Conservation (phyloP, 805 yeast species). For the Starmerella bombi region DNA sequence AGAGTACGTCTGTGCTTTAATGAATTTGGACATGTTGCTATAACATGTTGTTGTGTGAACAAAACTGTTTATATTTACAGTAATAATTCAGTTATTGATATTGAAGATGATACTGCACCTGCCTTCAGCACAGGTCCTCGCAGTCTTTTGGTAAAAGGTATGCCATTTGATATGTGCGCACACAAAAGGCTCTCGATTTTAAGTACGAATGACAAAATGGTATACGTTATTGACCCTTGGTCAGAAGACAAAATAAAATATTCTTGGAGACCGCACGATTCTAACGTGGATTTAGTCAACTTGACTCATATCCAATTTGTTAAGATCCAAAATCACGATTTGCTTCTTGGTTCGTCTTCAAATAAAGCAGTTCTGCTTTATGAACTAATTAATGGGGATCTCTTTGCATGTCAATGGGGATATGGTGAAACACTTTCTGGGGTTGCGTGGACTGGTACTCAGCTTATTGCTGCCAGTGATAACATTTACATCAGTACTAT, state of each 20-base stretch:
- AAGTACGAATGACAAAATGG: slow-evolving; percentile 18
- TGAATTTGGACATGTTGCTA: slow-evolving; percentile 1
- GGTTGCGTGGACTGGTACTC: slow-evolving; percentile 22
- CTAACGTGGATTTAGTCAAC: slow-evolving; percentile 14
- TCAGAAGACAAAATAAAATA: slow-evolving; percentile 3
- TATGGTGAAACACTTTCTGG: slow-evolving; percentile 42
- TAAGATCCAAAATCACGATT: background rate
- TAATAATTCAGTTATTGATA: slow-evolving; percentile 16
- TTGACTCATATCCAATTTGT: slow-evolving; percentile 10
- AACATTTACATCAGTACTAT: slow-evolving; percentile 7
- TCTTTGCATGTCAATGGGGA: slow-evolving; percentile 44
- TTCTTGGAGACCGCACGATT: slow-evolving; percentile 13
- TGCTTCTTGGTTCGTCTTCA: slow-evolving; percentile 28
- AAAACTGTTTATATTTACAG: slow-evolving; percentile 45
- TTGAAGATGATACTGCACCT: slow-evolving; percentile 11
- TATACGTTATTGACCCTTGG: slow-evolving; percentile 12
- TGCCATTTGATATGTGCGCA: slow-evolving; percentile 35
- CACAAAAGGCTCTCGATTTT: slow-evolving; percentile 1
- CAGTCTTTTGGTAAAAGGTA: slow-evolving; percentile 37
- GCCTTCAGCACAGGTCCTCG: slow-evolving; percentile 29
- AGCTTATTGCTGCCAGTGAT: slow-evolving; percentile 15
- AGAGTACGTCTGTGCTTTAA: slow-evolving; percentile 25
- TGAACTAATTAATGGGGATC: slow-evolving; percentile 35
- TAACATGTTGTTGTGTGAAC: slow-evolving; percentile 45
- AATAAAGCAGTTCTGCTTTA: slow-evolving; percentile 48